Percentiles rank a stretch among this genome's conserved stretches.
These are phyloP conservation scores for Pythium sukuiense DNA, from an alignment of 352 stramenopile genomes.

Conservation along the genomic window DNA sequence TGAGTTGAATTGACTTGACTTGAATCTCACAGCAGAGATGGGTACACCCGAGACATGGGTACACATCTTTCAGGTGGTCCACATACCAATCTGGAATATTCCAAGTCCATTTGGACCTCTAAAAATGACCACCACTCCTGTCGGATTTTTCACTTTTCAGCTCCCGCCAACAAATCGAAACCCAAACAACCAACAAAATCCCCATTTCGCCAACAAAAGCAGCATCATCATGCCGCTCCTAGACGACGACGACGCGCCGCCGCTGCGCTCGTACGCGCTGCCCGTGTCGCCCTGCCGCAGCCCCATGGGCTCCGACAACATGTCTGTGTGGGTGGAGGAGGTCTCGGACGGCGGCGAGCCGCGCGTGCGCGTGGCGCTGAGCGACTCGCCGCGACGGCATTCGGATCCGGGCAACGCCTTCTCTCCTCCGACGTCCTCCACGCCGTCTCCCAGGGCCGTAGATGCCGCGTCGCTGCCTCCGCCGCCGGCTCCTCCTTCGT, in stretches of 20 bases:
- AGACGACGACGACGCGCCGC: constrained; percentile 15
- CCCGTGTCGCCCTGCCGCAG: constrained; percentile 61
- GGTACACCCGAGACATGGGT: constrained; percentile 4
- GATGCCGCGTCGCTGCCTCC: constrained; percentile 7
- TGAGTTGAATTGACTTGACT: not conserved
- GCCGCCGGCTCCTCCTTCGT: not conserved
- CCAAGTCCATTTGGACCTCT: not conserved
- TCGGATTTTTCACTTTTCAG: not conserved
- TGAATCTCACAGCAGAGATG: not conserved
- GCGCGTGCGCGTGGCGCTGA: constrained; percentile 47
- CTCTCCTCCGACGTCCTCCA: not conserved
- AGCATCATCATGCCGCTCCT: constrained; percentile 7
- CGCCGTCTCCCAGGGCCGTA: constrained; percentile 1
- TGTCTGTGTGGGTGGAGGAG: constrained; percentile 61
- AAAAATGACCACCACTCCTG: constrained; percentile 25
- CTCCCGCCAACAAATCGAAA: constrained; percentile 3
- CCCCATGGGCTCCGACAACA: constrained; percentile 45
- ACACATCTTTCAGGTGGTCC: constrained; percentile 18
- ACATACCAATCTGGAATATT: constrained; percentile 31
- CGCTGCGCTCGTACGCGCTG: constrained; percentile 62
- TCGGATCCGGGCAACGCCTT: not conserved
- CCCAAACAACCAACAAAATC: constrained; percentile 1
- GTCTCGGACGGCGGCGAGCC: constrained; percentile 39
- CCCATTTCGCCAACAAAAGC: not conserved
- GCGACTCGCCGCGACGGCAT: constrained; percentile 15